Conservation (phyloP, 1,139 yeast species). For the Candida sanyaensis region DNA sequence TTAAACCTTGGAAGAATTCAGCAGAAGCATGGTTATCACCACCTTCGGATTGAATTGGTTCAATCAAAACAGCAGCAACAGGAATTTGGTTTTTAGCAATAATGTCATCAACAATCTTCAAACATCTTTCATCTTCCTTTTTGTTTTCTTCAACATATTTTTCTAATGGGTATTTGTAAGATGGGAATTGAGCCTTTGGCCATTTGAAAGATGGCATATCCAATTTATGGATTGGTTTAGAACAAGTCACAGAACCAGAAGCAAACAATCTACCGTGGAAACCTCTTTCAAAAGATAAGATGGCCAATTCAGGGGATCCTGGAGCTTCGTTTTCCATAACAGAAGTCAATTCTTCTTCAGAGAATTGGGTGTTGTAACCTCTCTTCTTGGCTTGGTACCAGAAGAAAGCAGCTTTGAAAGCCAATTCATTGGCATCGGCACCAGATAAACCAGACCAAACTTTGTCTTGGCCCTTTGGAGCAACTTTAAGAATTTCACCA, state of each 20-base stretch:
- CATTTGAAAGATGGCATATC: constrained; percentile 84
- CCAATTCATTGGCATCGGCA: constrained; percentile 83
- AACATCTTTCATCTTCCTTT: constrained; percentile 68
- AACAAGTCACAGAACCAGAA: constrained; percentile 73
- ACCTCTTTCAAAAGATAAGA: constrained; percentile 69
- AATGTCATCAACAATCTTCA: constrained; percentile 56
- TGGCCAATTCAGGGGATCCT: constrained; percentile 73
- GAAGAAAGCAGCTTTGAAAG: constrained; percentile 82
- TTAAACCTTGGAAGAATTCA: constrained; percentile 74
- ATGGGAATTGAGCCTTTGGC: constrained; percentile 86
- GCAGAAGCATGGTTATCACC: constrained; percentile 85
- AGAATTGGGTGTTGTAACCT: constrained; percentile 49
- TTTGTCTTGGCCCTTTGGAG: constrained; percentile 69
- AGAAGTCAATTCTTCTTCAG: constrained; percentile 59
- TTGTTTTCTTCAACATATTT: constrained; percentile 54
- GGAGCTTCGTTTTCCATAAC: constrained; percentile 72
- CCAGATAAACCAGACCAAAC: constrained; percentile 81
- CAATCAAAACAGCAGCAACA: constrained; percentile 74
- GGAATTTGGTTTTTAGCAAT: constrained; percentile 61
- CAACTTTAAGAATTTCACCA: constrained; percentile 57
- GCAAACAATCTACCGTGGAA: constrained; percentile 88
- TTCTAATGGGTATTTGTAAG: constrained; percentile 71
- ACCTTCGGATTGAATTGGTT: constrained; percentile 86
- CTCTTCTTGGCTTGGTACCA: constrained; percentile 68
- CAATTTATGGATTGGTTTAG: constrained; percentile 81